A percentile compares a stretch with the other conserved stretches of the same genome.
These are phyloP conservation scores for Polytrichum commune DNA, from an alignment of 225 moss, liverwort and hornwort genomes.

Conservation along the genomic window DNA sequence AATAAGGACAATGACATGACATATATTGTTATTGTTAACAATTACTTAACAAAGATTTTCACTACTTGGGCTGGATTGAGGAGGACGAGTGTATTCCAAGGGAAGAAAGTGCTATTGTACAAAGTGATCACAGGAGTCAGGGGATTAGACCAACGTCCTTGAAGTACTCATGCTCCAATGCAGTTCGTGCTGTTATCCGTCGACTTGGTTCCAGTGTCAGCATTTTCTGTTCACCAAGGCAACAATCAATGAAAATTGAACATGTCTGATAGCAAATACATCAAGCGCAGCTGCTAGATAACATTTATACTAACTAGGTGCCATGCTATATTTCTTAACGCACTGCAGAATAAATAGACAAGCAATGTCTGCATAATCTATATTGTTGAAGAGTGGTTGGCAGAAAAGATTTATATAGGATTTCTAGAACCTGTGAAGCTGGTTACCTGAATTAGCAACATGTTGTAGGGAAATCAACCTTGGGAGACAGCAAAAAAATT, in stretches of 20 bases:
- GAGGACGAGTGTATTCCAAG: background rate
- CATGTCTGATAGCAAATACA: background rate
- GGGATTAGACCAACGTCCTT: constrained; percentile 87
- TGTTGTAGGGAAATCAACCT: too few relatives aligned
- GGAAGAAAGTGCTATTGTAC: background rate
- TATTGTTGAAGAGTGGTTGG: background rate
- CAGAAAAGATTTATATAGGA: too few relatives aligned
- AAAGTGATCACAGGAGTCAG: constrained; percentile 23
- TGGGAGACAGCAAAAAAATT: too few relatives aligned
- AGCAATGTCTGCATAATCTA: background rate
- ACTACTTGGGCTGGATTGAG: background rate
- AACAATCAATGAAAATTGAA: background rate
- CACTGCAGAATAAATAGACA: background rate
- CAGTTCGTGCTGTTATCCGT: constrained; percentile 79
- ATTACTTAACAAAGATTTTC: background rate
- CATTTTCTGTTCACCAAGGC: constrained; percentile 69
- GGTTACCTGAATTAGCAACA: too few relatives aligned
- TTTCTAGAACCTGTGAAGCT: too few relatives aligned
- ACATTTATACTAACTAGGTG: background rate
- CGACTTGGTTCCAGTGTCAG: constrained; percentile 84
- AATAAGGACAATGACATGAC: background rate
- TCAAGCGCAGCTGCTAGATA: background rate
- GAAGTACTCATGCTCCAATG: constrained; percentile 93
- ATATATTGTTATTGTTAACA: background rate
- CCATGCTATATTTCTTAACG: background rate